Percentiles rank a stretch among this genome's conserved stretches.
phyloP scores from a whole-genome alignment of 1,284 basidiomycete genomes.

The Phellopilus nigrolimitatus region DNA sequence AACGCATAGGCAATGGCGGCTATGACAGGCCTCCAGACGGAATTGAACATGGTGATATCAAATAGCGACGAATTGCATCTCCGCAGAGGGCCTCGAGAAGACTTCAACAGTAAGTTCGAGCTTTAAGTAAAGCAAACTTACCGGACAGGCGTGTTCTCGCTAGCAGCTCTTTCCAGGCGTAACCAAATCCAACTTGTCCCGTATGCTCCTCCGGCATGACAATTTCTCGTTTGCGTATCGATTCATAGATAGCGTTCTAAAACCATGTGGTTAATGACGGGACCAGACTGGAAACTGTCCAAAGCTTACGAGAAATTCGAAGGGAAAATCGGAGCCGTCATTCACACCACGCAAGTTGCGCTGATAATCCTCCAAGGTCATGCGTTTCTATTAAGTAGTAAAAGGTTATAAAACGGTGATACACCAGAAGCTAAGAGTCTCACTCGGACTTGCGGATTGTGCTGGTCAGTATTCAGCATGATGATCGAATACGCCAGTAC shows the following conservation, averaged over 20 bases:
- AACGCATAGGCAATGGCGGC: constrained; percentile 91
- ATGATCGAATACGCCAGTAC: constrained; percentile 95
- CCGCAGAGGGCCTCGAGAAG: constrained; percentile 62
- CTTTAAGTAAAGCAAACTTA: constrained; percentile 30
- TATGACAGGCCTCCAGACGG: constrained; percentile 88
- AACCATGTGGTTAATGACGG: constrained; percentile 10
- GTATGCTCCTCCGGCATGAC: constrained; percentile 98
- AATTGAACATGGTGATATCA: constrained; percentile 90
- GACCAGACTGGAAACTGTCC: background rate
- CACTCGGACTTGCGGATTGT: constrained; percentile 93
- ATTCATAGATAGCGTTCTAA: constrained; percentile 88
- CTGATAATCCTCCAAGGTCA: constrained; percentile 94
- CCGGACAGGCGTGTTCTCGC: constrained; percentile 78
- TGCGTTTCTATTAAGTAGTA: constrained; percentile 67
- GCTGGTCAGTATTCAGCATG: constrained; percentile 97
- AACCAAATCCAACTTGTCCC: constrained; percentile 96
- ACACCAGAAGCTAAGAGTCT: constrained; percentile 26
- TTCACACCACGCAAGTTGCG: constrained; percentile 94
- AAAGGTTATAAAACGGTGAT: constrained; percentile 18
- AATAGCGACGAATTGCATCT: constrained; percentile 77
- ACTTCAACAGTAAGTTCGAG: constrained; percentile 16
- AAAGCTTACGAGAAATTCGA: constrained; percentile 73
- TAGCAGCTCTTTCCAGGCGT: constrained; percentile 96
- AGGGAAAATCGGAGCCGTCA: constrained; percentile 77
- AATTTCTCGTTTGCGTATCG: constrained; percentile 92